Percentiles rank a stretch among this genome's conserved stretches.
Conservation (phyloP, 2,329 filamentous ascomycete species). For the Teratosphaeria destructans region DNA sequence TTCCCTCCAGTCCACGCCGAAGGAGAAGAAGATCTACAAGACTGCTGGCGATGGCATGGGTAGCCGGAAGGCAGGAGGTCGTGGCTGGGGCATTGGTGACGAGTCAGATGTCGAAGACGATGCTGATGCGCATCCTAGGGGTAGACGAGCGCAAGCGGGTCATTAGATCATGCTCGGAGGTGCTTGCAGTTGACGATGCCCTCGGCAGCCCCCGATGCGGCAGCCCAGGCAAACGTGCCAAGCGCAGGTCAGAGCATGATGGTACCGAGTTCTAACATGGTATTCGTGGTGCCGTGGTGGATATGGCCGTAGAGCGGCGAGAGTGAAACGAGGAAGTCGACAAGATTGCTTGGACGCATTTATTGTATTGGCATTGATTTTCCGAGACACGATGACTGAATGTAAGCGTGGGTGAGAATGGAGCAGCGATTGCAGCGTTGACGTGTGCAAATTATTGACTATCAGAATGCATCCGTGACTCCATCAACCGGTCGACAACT, state of each 20-base stretch:
- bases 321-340: neutral
- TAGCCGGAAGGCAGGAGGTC: constrained; percentile 42
- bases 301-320: neutral
- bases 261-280: neutral
- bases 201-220: neutral
- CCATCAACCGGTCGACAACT: no score
- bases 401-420: neutral
- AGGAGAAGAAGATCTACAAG: constrained; percentile 23
- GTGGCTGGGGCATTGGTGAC: constrained; percentile 49
- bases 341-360: neutral
- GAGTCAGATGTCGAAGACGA: constrained; percentile 25
- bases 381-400: neutral
- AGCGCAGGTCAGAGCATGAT: neutral
- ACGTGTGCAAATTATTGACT: neutral
- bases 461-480: neutral
- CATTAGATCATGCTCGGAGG: neutral
- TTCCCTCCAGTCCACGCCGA: neutral
- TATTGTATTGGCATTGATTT: neutral
- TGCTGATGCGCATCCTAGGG: constrained; percentile 15
- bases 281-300: neutral
- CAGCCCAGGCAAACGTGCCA: neutral
- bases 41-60: constrained; percentile 49
- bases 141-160: constrained; percentile 13
- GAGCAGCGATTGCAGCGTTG: neutral
- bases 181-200: neutral